Evolutionary conservation across 768 basidiomycete genomes (phyloP), one percentile per base, ranked within the genome.

Genomic region (Leccinum fibrillosum): DNA sequence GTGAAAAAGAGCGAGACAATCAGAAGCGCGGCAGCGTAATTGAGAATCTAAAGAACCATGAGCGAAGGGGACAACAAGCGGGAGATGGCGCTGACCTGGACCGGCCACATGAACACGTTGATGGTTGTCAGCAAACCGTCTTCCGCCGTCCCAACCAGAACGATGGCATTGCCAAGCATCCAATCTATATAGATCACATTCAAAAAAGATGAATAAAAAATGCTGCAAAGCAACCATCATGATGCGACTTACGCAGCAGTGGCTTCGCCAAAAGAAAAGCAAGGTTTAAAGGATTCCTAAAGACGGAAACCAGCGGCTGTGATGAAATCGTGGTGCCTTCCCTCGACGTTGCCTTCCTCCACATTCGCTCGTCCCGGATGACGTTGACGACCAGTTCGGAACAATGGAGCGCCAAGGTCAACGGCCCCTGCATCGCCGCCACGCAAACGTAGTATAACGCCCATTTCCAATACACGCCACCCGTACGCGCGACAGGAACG

Each of bases 151-250:
- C 65, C 60, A 0, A 53, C 56, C 34, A 65, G 58, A 54, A 45
- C 61, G 49, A 68, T 62, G 5, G 70, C 66, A 26, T 72, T 64
- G 6, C 68, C 70, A 37, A 73, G 66, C 70, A 73, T 70, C 72
- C 68, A 72, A 51, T 72, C 70, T 72, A 47, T 10, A 39, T 17
- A 37, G n/a, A 19, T 2, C 32, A 23, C 17, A 9, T 26, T 56
- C 52, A 55, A 23, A 55, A 30, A 42, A 39, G 39, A n/a, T 2
- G n/a, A 39, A 8, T 45, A 35, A 15, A 23, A 30, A 35, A 19
- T 15, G 6, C 5, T 6, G 28, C 13, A 17, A 34, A 30, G 28
- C 10, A 17, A 15, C 1, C 5, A 21, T 21, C 21, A 21, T 21
- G 21, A 30, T 26, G n/a, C 17, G 9, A 63, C 71, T 60, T 39